Percentiles rank a stretch among this genome's conserved stretches.
Conservation (phyloP, 495 filamentous ascomycete genomes). For the Talaromyces wortmannii region DNA sequence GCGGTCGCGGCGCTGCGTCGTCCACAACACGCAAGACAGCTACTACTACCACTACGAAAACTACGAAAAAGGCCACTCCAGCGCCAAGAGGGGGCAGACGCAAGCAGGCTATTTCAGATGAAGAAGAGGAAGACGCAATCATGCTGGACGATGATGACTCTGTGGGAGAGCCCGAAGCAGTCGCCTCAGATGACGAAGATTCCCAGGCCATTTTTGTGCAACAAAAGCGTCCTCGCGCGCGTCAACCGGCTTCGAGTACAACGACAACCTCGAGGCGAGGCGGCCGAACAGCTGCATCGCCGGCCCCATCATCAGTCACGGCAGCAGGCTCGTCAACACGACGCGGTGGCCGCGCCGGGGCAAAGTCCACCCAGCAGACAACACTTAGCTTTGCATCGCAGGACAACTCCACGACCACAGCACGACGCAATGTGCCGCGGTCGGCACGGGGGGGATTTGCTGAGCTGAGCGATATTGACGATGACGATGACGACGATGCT, state of each 20-base stretch:
- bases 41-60: constrained; percentile 26
- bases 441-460: constrained; percentile 1
- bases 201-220: constrained; percentile 47
- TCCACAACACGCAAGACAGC: constrained; percentile 34
- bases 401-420: constrained; percentile 25
- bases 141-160: constrained; percentile 58
- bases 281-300: constrained; percentile 28
- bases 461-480: constrained; percentile 58
- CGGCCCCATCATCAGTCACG: constrained; percentile 38
- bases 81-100: constrained; percentile 16
- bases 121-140: constrained; percentile 56
- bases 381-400: constrained; percentile 67
- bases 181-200: constrained; percentile 31
- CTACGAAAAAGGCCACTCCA: constrained; percentile 20
- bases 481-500: constrained; percentile 70
- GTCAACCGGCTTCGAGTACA: constrained; percentile 13
- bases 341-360: constrained; percentile 12
- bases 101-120: constrained; percentile 45
- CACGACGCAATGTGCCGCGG: constrained; percentile 2
- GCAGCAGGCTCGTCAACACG: constrained; percentile 29
- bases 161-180: constrained; percentile 54
- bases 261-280: constrained; percentile 18
- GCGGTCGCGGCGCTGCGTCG: constrained; percentile 33
- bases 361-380: constrained; percentile 47
- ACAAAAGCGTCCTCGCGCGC: constrained; percentile 26